phyloP scores from a whole-genome alignment of 2,329 filamentous ascomycete species.

The Aspergillus clavatus region DNA sequence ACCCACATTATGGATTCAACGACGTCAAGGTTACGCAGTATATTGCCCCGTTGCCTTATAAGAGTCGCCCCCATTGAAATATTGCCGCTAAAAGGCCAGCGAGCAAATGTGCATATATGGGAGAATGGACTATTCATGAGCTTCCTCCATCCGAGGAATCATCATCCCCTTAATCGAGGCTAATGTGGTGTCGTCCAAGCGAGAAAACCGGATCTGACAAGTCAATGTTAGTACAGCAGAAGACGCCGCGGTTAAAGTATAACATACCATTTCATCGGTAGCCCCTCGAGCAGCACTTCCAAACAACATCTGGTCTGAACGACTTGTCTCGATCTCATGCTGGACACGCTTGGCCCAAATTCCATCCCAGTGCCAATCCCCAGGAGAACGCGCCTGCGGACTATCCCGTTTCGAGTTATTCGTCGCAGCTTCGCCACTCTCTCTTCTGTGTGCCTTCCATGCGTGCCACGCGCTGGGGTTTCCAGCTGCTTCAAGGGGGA shows the following conservation, averaged over 20 bases:
- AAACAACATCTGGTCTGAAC: constrained; percentile 75
- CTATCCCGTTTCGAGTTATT: constrained; percentile 42
- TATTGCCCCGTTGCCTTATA: no score
- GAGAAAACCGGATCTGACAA: constrained; percentile 37
- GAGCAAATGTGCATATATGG: constrained; percentile 23
- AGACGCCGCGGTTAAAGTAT: background rate
- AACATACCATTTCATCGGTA: constrained; percentile 65
- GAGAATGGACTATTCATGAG: constrained; percentile 20
- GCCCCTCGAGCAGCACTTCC: constrained; percentile 53
- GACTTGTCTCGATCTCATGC: constrained; percentile 69
- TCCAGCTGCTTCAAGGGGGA: constrained; percentile 76
- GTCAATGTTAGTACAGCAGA: constrained; percentile 8
- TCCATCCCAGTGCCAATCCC: constrained; percentile 96
- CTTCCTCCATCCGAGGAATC: constrained; percentile 23
- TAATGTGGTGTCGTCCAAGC: constrained; percentile 31
- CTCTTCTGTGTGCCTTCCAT: constrained; percentile 68
- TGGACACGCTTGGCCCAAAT: constrained; percentile 90
- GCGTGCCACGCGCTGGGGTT: constrained; percentile 93
- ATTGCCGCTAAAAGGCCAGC: no score
- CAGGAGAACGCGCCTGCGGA: constrained; percentile 54
- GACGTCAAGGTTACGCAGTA: background rate
- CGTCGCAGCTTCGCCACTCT: constrained; percentile 15
- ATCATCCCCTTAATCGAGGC: constrained; percentile 35
- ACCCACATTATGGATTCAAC: constrained; percentile 1
- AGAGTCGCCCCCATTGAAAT: no score